These are phyloP conservation scores for Cutaneotrichosporon spelunceum DNA, from an alignment of 1,284 basidiomycete genomes.

Conservation along the genomic window DNA sequence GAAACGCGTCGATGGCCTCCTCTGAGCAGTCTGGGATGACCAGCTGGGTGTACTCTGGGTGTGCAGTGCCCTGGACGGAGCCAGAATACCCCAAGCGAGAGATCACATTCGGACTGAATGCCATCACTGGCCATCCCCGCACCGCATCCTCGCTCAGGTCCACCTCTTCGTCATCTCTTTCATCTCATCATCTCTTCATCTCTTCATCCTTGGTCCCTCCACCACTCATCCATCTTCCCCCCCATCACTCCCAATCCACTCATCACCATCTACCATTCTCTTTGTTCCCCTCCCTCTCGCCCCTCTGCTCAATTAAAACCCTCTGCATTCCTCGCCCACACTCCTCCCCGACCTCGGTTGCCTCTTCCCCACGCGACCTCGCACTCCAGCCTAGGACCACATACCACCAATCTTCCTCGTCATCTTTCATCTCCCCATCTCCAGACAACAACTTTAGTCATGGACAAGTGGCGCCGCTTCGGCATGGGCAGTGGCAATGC, in stretches of 20 bases:
- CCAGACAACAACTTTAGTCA: background rate
- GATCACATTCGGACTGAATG: no score
- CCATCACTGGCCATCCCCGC: background rate
- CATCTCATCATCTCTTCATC: no score
- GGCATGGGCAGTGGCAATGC: slow-evolving; percentile 11
- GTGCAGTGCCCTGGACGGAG: background rate
- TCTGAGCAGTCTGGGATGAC: no score
- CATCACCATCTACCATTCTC: background rate
- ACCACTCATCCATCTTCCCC: background rate
- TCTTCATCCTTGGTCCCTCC: no score
- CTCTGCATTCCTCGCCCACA: background rate
- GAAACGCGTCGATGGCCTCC: no score
- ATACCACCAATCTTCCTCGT: background rate
- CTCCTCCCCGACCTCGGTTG: background rate
- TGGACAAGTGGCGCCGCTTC: slow-evolving; percentile 26
- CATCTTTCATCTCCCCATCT: slow-evolving; percentile 2
- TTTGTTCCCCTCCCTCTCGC: background rate
- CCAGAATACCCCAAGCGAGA: background rate
- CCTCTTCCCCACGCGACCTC: background rate
- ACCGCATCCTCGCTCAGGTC: background rate
- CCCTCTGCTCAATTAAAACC: background rate
- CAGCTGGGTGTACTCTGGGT: no score
- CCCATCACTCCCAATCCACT: background rate
- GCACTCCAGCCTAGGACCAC: background rate
- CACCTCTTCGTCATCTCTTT: background rate